These are phyloP conservation scores for Vaccinium vitisidaea DNA, from an alignment of 148 eudicot genomes.

Conservation along the genomic window DNA sequence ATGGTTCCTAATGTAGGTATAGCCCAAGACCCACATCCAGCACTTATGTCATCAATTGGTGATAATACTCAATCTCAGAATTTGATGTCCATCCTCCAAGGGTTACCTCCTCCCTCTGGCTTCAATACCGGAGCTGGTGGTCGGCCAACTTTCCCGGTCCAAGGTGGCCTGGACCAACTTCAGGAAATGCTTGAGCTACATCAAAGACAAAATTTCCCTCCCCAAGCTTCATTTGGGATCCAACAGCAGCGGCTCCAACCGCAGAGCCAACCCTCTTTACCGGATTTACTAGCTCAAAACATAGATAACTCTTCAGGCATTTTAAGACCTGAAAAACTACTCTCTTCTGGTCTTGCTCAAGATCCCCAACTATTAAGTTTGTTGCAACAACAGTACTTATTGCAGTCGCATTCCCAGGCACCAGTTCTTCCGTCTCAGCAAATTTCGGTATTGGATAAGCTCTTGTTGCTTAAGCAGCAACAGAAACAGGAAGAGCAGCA, in stretches of 20 bases:
- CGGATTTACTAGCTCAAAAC: slow-evolving; percentile 43
- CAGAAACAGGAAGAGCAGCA: slow-evolving; percentile 83
- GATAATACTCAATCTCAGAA: slow-evolving; percentile 59
- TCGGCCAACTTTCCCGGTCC: slow-evolving; percentile 59
- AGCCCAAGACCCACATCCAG: slow-evolving; percentile 49
- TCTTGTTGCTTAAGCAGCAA: slow-evolving; percentile 75
- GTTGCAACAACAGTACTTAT: slow-evolving; percentile 80
- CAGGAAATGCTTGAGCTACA: slow-evolving; percentile 59
- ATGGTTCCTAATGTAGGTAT: slow-evolving; percentile 46
- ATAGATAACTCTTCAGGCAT: slow-evolving; percentile 44
- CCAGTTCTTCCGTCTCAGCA: slow-evolving; percentile 53
- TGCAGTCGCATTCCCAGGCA: slow-evolving; percentile 70
- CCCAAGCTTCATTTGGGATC: slow-evolving; percentile 50
- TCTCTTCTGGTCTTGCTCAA: slow-evolving; percentile 65
- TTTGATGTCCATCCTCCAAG: slow-evolving; percentile 66
- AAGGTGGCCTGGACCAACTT: slow-evolving; percentile 51
- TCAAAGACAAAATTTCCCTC: slow-evolving; percentile 53
- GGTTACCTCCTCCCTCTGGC: slow-evolving; percentile 48
- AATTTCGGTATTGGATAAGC: slow-evolving; percentile 63
- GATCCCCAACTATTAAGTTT: slow-evolving; percentile 71
- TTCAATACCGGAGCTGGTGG: slow-evolving; percentile 45
- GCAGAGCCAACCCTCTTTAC: slow-evolving; percentile 51
- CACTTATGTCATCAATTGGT: slow-evolving; percentile 39
- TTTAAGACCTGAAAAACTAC: slow-evolving; percentile 53
- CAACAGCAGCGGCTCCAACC: slow-evolving; percentile 63